Evolutionary conservation across 345 rosid genomes (phyloP), one percentile per base, ranked within the genome.

Genomic region (Hibiscus tridactylites): DNA sequence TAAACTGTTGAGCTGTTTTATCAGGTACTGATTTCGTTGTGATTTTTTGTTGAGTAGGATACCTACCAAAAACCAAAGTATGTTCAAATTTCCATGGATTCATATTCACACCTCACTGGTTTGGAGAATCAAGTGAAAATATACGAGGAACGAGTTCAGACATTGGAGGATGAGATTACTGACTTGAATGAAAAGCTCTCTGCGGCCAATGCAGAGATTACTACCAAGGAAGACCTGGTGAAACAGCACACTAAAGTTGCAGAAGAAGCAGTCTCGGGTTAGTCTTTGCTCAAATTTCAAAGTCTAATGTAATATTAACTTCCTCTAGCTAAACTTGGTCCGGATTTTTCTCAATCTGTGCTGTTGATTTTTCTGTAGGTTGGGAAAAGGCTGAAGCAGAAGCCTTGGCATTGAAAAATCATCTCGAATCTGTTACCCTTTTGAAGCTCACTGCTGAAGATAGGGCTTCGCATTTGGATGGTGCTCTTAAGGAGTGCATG

Each of bases 351-450:
- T 65, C 47, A 77, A 16, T 53, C 21, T 64, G 53, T 62, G 35
- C 64, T 21, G 19, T 70, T 26, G 26, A 50, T 73, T 59, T 68
- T 81, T 28, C 58, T 73, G 71, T 85, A 95, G 98, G 99, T 5
- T 95, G 99, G 98, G 99, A 95, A 78, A 95, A 95, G 80, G 98
- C 99, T 68, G 98, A 95, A 80, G 92, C 98, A 50, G 98, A 95
- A 73, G 97, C 98, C 6, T 83, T 87, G 65, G 86, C 99, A 68
- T 81, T 95, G 84, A 92, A 95, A 80, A 92, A 81, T 24, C 86
- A 84, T 79, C 88, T 95, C 16, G 99, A 95, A 73, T 78, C 97
- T 3, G 89, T 89, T 64, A 92, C 97, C 0, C 89, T 92, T 35
- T 88, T 85, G 0, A 95, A 90, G 84, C 97, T 92, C 71, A 86